These are phyloP conservation scores for Ambrosiella beaveri DNA, from an alignment of 2,329 filamentous ascomycete genomes.

Conservation along the genomic window DNA sequence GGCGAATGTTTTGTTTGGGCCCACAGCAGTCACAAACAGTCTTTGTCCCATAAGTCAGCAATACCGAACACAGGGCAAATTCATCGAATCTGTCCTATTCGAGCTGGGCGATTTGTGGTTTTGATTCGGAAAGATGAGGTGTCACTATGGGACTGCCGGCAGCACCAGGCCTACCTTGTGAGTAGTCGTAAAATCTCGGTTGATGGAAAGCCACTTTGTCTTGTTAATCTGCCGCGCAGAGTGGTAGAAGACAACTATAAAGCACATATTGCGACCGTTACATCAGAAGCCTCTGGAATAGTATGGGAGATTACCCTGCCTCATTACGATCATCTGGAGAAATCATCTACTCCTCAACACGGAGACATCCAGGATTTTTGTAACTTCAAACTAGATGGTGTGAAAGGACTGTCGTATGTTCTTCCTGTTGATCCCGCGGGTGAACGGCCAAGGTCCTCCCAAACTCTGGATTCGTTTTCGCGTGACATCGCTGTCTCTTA, in stretches of 20 bases:
- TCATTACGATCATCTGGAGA: slow-evolving; percentile 20
- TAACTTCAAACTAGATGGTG: slow-evolving; percentile 46
- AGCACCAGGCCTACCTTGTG: slow-evolving; percentile 39
- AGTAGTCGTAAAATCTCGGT: slow-evolving; percentile 24
- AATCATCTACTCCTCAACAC: not conserved
- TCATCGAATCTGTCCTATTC: slow-evolving; percentile 60
- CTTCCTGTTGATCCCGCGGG: slow-evolving; percentile 79
- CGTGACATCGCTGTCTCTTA: slow-evolving; percentile 77
- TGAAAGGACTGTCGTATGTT: slow-evolving; percentile 45
- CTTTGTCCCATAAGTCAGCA: slow-evolving; percentile 40
- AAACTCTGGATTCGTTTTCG: slow-evolving; percentile 72
- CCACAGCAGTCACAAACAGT: slow-evolving; percentile 31
- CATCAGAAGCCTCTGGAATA: slow-evolving; percentile 58
- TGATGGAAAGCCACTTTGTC: slow-evolving; percentile 59
- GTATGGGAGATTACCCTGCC: slow-evolving; percentile 65
- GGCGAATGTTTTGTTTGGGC: slow-evolving; percentile 76
- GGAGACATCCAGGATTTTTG: slow-evolving; percentile 45
- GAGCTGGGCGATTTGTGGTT: slow-evolving; percentile 63
- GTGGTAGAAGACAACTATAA: slow-evolving; percentile 38
- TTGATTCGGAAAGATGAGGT: slow-evolving; percentile 57
- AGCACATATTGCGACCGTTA: slow-evolving; percentile 66
- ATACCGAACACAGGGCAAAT: slow-evolving; percentile 55
- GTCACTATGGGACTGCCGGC: slow-evolving; percentile 63
- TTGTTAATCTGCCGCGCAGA: slow-evolving; percentile 53
- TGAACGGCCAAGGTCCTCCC: slow-evolving; percentile 49